Evolutionary conservation across 1,284 basidiomycete genomes (phyloP).

Genomic region (Cryptococcus sp.): DNA sequence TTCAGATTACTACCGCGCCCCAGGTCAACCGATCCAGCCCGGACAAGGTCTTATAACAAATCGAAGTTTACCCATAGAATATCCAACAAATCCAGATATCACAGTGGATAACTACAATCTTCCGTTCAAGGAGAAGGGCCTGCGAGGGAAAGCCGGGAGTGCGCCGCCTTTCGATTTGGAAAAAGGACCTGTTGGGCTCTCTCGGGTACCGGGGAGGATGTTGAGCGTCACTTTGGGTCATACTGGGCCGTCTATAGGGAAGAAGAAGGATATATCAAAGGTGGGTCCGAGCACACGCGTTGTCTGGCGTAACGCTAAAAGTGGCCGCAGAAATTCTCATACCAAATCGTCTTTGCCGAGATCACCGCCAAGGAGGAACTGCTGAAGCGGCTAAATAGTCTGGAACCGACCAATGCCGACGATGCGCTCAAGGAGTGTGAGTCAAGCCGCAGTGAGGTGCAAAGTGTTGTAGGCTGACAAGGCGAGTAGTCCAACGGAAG

Average conservation of each 20-base stretch:
- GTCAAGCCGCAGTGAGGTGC: neutral
- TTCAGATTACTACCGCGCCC: conserved; percentile 70
- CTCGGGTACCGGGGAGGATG: conserved; percentile 56
- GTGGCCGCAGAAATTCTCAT: conserved; percentile 73
- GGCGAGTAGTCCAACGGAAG: conserved; percentile 62
- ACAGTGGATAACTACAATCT: conserved; percentile 73
- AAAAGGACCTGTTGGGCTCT: conserved; percentile 57
- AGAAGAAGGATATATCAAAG: conserved; percentile 49
- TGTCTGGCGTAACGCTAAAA: neutral
- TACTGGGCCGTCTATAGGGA: conserved; percentile 62
- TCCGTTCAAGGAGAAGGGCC: conserved; percentile 78
- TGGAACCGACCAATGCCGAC: conserved; percentile 30
- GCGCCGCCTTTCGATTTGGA: conserved; percentile 85
- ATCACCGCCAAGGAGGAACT: conserved; percentile 69
- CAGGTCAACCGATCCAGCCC: conserved; percentile 45
- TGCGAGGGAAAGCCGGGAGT: conserved; percentile 96
- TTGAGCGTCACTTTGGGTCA: conserved; percentile 85
- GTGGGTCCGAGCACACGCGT: conserved; percentile 22
- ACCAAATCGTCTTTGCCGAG: conserved; percentile 80
- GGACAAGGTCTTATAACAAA: conserved; percentile 39
- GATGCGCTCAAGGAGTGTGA: conserved; percentile 22
- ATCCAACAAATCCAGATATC: conserved; percentile 87
- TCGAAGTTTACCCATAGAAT: conserved; percentile 69
- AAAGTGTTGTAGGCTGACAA: neutral
- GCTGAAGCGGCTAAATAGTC: conserved; percentile 48